Evolutionary conservation across 495 filamentous ascomycete genomes (phyloP).

Genomic region (Aspergillus nanangensis): DNA sequence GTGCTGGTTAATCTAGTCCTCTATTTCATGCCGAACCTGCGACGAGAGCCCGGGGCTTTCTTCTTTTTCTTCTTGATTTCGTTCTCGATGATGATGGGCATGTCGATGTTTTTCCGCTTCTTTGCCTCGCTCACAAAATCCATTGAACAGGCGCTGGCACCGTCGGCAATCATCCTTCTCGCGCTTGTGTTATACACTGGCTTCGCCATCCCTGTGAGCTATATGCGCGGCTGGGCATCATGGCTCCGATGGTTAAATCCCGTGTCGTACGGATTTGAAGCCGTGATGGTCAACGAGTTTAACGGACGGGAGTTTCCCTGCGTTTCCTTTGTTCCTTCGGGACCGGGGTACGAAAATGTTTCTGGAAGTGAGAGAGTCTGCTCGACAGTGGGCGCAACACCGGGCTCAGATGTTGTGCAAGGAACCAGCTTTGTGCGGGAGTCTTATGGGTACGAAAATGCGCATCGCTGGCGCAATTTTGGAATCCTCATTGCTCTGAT

Average conservation of each 20-base stretch:
- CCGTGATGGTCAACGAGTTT: conserved; percentile 49
- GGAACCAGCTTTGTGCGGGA: conserved; percentile 43
- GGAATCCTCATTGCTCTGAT: conserved; percentile 57
- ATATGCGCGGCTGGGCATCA: conserved; percentile 33
- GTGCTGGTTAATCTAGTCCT: conserved; percentile 43
- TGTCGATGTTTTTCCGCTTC: conserved; percentile 72
- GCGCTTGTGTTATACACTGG: conserved; percentile 29
- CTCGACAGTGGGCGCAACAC: conserved; percentile 42
- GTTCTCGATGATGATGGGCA: conserved; percentile 55
- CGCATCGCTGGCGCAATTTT: conserved; percentile 56
- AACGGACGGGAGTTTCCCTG: conserved; percentile 46
- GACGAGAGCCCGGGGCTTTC: conserved; percentile 58
- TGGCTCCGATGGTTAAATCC: conserved; percentile 63
- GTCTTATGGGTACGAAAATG: conserved; percentile 42
- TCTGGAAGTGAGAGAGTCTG: conserved; percentile 26
- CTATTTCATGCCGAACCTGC: conserved; percentile 50
- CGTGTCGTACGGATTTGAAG: conserved; percentile 40
- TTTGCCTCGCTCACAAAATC: conserved; percentile 71
- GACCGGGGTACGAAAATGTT: conserved; percentile 20
- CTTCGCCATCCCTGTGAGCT: conserved; percentile 25
- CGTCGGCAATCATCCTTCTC: conserved; percentile 27
- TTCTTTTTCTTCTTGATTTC: conserved; percentile 71
- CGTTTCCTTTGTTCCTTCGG: conserved; percentile 45
- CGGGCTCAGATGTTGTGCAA: conserved; percentile 36
- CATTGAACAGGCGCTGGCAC: conserved; percentile 45